Base-by-base conservation (phyloP, 352 stramenopile species). In the Phytophthora litchii region DNA sequence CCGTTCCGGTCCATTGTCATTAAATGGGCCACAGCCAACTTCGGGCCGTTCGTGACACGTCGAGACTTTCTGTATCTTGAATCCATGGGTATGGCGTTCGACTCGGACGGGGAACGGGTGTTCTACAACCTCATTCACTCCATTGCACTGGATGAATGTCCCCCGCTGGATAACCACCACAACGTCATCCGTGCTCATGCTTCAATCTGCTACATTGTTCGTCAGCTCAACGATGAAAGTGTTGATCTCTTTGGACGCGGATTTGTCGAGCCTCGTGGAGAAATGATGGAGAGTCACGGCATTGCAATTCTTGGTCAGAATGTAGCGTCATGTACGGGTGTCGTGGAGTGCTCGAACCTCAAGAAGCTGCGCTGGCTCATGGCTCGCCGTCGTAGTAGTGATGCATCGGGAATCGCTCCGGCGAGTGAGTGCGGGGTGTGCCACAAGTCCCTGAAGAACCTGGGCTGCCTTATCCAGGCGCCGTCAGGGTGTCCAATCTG, bases 321-420 rank as follows among this genome's bases (percentile, higher is more conserved):
- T 23, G 54, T 85, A 9, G 37, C 64, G 19, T 49, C 48, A 1
- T 70, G 65, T 12, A 29, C 45, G 1, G 57, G 56, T 7, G 41
- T 72, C 17, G 68, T 79, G 10, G 72, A 86, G 19, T 85, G 70
- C 52, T 68, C 71, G 3, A 67, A 85, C 49, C 68, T 80, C 13
- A 88, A 88, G 63, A 88, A 88, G 42, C 60, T 88, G n/a, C 70
- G 54, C 21, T 85, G 69, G 62, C 48, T 88, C 37, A 80, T 83
- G 67, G 23, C 60, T 14, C 38, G 42, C 10, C 53, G 59, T 32
- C 58, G 53, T 14, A 41, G 59, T 25, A 64, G 41, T 36, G 42
- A 76, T 31, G 35, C 60, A 25, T 41, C 29, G 17, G 38, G 50
- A 4, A 60, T 74, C 13, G 19, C 34, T 11, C 14, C 55, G 27